phyloP scores from a whole-genome alignment of 495 filamentous ascomycete genomes.

The Trichoderma erinaceum region DNA sequence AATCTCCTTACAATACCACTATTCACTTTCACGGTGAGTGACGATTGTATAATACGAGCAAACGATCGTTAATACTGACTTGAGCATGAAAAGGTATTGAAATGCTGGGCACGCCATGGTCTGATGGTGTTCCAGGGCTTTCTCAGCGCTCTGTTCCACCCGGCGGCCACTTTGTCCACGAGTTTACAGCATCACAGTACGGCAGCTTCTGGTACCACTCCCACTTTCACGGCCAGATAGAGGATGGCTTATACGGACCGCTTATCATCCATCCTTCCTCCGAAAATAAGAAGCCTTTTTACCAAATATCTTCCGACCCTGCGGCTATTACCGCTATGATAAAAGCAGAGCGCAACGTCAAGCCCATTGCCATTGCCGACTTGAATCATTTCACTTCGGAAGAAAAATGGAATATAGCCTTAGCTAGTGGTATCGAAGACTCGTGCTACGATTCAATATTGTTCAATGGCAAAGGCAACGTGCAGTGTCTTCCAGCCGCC shows the following conservation, averaged over 20 bases:
- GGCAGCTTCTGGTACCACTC: slow-evolving; percentile 53
- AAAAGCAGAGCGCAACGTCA: slow-evolving; percentile 37
- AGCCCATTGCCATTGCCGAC: slow-evolving; percentile 48
- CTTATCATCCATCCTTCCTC: slow-evolving; percentile 45
- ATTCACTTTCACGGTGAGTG: slow-evolving; percentile 49
- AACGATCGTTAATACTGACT: slow-evolving; percentile 20
- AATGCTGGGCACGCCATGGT: slow-evolving; percentile 37
- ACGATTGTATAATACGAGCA: slow-evolving; percentile 31
- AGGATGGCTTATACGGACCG: slow-evolving; percentile 49
- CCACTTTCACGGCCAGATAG: slow-evolving; percentile 41
- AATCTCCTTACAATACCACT: slow-evolving; percentile 41
- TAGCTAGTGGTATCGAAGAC: slow-evolving; percentile 33
- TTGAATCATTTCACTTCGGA: slow-evolving; percentile 48
- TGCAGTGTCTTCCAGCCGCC: slow-evolving; percentile 37
- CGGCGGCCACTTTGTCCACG: slow-evolving; percentile 38
- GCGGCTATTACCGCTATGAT: slow-evolving; percentile 38
- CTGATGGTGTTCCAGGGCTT: slow-evolving; percentile 34
- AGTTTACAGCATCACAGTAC: slow-evolving; percentile 42
- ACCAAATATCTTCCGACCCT: slow-evolving; percentile 36
- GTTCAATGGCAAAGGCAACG: slow-evolving; percentile 48
- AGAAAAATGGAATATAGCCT: slow-evolving; percentile 36
- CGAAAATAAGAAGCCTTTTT: slow-evolving; percentile 38
- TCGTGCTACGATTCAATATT: slow-evolving; percentile 46
- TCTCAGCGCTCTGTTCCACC: slow-evolving; percentile 41
- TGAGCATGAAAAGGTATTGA: slow-evolving; percentile 44